Base-by-base conservation (phyloP, 2,329 filamentous ascomycete genomes). In the Whalleya microplaca region DNA sequence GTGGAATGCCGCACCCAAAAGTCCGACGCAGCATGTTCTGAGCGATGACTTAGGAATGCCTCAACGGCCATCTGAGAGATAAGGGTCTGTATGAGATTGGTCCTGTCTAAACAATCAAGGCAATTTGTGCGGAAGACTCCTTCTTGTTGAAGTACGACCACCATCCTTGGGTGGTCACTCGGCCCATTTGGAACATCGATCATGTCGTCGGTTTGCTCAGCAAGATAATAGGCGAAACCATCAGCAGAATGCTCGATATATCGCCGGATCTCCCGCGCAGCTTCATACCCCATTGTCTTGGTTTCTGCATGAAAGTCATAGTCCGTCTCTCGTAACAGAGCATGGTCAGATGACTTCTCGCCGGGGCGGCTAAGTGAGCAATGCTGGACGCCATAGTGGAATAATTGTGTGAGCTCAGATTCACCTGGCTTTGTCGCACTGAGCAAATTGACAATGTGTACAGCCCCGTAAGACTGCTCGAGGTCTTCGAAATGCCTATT, bases 301-400 rank as follows among this genome's bases (percentile, higher is more conserved):
- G 95, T 96, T 73, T 98, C 92, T 2, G 93, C 94, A 70, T 98
- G 93, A 58, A 99, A 98, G 73, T 99, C 95, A 70, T 95, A 99
- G 68, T 96, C 91, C 1, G 94, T 96, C 56, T 89, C 84, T 60
- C 84, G 84, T 27, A 98, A 75, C 40, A 97, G 80, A 46, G 89
- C 84, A 67, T 94, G 91, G 58, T 92, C 90, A 40, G 77, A 75
- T 2, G 81, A 80, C 23, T 83, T 80, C 19, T 82, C 83, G 6
- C 77, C 82, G 21, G 78, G 75, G 14, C 80, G 79, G 63, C 88
- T 89, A n/a, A 96, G 75, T 0, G 90, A 85, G 62, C 87, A 95
- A 67, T 89, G 84, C 19, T 77, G 79, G 56, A 97, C 85, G 61
- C 95, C 94, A 58, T 88, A 83, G 51, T 88, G 86, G 73, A 95